These are phyloP conservation scores for Geotrichum reessii DNA, from an alignment of 1,139 yeast genomes.

Conservation along the genomic window DNA sequence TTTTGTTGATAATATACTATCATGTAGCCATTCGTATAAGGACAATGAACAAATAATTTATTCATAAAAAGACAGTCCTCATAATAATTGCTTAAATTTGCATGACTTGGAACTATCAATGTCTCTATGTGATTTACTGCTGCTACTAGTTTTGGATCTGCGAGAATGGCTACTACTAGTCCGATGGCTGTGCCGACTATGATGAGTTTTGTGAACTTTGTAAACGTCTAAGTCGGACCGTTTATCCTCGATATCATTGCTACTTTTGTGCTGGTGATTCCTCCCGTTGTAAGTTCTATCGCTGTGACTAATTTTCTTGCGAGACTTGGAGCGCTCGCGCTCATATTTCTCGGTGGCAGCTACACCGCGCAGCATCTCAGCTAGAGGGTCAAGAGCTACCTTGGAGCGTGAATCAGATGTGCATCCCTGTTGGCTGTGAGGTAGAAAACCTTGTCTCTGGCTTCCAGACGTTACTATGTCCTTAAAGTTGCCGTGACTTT, in stretches of 20 bases:
- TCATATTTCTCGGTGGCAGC: not conserved
- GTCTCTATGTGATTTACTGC: not conserved
- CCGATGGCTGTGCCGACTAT: not conserved
- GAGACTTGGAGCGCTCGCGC: not conserved
- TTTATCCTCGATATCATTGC: no score
- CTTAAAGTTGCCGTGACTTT: not conserved
- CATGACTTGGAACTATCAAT: not conserved
- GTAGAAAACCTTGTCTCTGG: not conserved
- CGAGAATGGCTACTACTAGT: not conserved
- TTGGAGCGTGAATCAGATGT: not conserved
- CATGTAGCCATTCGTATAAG: no score
- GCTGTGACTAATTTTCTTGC: not conserved
- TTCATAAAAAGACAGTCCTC: not conserved
- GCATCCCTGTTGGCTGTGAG: not conserved
- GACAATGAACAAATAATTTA: no score
- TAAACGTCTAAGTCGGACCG: not conserved
- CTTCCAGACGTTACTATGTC: no score
- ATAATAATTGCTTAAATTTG: not conserved
- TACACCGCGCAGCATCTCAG: not conserved
- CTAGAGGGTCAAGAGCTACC: slow-evolving; percentile 4
- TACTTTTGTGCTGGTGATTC: no score
- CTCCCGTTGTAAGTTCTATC: not conserved
- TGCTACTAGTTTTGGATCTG: not conserved
- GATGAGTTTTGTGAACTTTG: not conserved
- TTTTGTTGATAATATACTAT: no score